These are phyloP conservation scores for Erodium texanum DNA, from an alignment of 441 rosid species.

Conservation along the genomic window DNA sequence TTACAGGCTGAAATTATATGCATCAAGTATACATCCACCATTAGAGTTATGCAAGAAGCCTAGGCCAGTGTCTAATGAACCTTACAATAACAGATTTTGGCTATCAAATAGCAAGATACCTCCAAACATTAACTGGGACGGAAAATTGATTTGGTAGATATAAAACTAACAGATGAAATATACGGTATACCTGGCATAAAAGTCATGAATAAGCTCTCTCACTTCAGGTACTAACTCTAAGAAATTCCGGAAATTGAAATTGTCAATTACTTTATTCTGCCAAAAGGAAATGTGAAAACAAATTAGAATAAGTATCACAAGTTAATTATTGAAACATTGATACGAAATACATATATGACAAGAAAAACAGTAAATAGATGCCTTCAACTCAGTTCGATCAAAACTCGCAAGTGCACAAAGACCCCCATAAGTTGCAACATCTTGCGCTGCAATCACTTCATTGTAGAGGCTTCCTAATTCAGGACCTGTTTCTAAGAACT, in stretches of 20 bases:
- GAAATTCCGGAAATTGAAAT: constrained; percentile 75
- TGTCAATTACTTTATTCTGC: constrained; percentile 90
- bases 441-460: constrained; percentile 95
- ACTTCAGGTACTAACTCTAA: constrained; percentile 97
- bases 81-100: no score
- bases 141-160: neutral
- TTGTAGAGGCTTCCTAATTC: constrained; percentile 73
- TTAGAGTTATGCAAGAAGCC: no score
- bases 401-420: constrained; percentile 97
- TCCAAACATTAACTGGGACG: neutral
- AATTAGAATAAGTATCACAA: constrained; percentile 11
- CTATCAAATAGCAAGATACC: neutral
- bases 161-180: neutral
- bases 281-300: constrained; percentile 22
- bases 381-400: constrained; percentile 88
- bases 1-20: neutral
- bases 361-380: constrained; percentile 20
- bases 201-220: constrained; percentile 90
- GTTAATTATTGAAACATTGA: neutral
- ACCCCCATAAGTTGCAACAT: constrained; percentile 94
- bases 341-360: neutral
- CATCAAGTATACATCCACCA: neutral
- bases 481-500: constrained; percentile 90
- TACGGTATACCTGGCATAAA: constrained; percentile 95
- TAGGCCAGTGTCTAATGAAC: no score